phyloP scores from a whole-genome alignment of 2,329 filamentous ascomycete genomes.

The Pseudogymnoascus sp. region DNA sequence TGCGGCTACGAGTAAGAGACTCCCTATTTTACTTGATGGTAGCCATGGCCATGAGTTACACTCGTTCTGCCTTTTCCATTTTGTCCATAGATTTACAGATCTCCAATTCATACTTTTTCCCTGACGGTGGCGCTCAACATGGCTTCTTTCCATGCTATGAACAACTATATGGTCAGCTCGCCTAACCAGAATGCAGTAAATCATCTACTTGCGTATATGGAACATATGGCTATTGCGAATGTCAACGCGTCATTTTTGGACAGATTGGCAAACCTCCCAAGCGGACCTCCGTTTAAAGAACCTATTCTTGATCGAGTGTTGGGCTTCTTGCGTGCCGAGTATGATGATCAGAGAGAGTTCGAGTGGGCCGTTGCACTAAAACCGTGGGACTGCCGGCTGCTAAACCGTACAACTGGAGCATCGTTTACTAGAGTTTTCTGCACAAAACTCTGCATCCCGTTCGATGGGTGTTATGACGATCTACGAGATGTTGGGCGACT shows the following conservation, averaged over 20 bases:
- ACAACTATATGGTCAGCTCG: neutral
- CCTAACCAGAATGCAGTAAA: neutral
- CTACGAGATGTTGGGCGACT: neutral
- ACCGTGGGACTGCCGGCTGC: neutral
- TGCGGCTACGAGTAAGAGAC: slow-evolving; percentile 4
- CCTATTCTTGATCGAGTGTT: neutral
- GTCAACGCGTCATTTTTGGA: neutral
- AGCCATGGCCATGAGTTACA: neutral
- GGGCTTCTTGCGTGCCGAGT: neutral
- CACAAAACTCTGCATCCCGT: neutral
- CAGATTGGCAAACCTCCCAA: neutral
- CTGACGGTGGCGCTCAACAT: neutral
- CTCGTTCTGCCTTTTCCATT: neutral
- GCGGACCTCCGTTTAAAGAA: neutral
- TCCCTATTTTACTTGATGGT: slow-evolving; percentile 1
- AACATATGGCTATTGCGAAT: neutral
- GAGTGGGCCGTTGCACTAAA: neutral
- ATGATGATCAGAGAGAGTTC: neutral
- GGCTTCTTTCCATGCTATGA: neutral
- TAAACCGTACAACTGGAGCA: neutral
- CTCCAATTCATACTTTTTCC: neutral
- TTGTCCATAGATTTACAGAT: neutral
- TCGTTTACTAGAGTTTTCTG: neutral
- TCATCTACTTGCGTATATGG: neutral
- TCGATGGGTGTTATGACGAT: neutral